A percentile compares a stretch with the other conserved stretches of the same genome.
phyloP scores from a whole-genome alignment of 176 grass and related monocot genomes.

The Ampelocalamus luodianensis region DNA sequence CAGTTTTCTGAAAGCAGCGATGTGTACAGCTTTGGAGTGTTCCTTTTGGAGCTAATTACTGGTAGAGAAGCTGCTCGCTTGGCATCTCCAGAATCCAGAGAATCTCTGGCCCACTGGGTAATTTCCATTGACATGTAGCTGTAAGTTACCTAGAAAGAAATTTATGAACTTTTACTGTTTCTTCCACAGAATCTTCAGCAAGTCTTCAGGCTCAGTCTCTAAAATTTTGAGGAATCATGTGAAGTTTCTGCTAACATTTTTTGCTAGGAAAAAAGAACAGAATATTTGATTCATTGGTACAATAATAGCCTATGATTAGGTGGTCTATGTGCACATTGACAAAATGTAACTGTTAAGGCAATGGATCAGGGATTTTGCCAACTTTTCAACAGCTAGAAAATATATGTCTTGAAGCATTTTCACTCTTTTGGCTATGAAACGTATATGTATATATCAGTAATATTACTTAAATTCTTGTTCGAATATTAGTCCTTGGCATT shows the following conservation, averaged over 20 bases:
- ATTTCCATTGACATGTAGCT: conserved; percentile 48
- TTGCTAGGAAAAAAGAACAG: neutral
- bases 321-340: conserved; percentile 23
- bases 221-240: conserved; percentile 7
- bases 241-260: conserved; percentile 31
- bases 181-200: conserved; percentile 30
- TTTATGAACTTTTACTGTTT: conserved; percentile 16
- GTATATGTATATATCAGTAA: neutral
- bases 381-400: conserved; percentile 1
- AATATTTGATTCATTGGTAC: conserved; percentile 25
- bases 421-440: conserved; percentile 2
- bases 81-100: conserved; percentile 57
- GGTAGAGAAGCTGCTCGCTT: conserved; percentile 58
- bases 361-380: neutral
- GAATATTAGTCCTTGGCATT: neutral
- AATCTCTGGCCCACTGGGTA: conserved; percentile 82
- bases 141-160: conserved; percentile 25
- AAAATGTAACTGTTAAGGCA: conserved; percentile 33
- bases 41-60: conserved; percentile 94
- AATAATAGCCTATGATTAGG: neutral
- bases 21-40: conserved; percentile 92
- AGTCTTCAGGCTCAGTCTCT: neutral
- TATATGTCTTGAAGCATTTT: conserved; percentile 27
- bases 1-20: conserved; percentile 90
- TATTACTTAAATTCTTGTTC: conserved; percentile 15